Evolutionary conservation across 768 basidiomycete species (phyloP).

Genomic region (Amanita molliuscula): DNA sequence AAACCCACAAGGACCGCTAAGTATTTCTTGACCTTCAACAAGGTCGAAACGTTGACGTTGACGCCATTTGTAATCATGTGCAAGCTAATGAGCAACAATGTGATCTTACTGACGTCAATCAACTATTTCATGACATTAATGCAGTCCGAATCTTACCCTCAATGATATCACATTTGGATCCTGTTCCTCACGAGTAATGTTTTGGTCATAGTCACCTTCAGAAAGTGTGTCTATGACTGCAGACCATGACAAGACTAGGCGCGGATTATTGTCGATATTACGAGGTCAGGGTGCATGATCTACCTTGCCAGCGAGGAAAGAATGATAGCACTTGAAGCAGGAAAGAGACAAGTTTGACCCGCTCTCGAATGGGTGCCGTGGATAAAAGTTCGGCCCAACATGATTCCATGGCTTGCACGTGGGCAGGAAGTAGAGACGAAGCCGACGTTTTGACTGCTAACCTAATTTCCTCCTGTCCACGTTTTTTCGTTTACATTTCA

Average conservation of each 20-base stretch:
- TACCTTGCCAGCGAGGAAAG: constrained; percentile 61
- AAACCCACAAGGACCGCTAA: constrained; percentile 46
- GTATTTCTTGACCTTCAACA: constrained; percentile 54
- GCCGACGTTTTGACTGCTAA: constrained; percentile 46
- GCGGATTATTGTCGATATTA: background rate
- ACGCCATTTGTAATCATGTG: constrained; percentile 62
- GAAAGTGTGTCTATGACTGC: constrained; percentile 45
- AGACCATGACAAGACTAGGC: constrained; percentile 55
- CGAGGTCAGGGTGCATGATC: background rate
- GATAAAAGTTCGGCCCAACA: constrained; percentile 60
- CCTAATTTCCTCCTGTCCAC: constrained; percentile 56
- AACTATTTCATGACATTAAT: background rate
- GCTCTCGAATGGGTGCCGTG: constrained; percentile 45
- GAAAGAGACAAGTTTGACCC: constrained; percentile 49
- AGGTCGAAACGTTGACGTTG: constrained; percentile 34
- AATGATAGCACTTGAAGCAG: constrained; percentile 58
- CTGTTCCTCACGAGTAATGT: constrained; percentile 23
- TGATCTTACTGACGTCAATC: constrained; percentile 27
- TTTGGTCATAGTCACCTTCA: constrained; percentile 41
- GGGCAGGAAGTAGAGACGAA: constrained; percentile 51
- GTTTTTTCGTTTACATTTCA: background rate
- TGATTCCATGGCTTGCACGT: constrained; percentile 50
- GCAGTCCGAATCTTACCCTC: constrained; percentile 23
- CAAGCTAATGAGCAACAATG: constrained; percentile 46
- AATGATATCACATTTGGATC: constrained; percentile 41